These are phyloP conservation scores for Xylogone sp. DNA, from an alignment of 2,329 filamentous ascomycete species.

Conservation along the genomic window DNA sequence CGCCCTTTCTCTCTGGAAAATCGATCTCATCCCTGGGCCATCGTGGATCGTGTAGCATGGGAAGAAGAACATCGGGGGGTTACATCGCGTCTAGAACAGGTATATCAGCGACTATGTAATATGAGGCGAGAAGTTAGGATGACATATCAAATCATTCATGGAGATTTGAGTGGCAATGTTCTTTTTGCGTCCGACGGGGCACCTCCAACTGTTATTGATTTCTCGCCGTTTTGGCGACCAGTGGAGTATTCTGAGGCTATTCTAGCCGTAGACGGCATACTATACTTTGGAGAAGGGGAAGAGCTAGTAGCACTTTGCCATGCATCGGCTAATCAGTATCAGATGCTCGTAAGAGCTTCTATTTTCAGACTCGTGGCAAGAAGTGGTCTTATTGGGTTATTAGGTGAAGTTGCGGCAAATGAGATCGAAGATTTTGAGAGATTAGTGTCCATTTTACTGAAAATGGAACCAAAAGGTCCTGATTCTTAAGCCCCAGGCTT, in stretches of 20 bases:
- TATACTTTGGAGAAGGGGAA: constrained; percentile 1
- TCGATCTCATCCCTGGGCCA: constrained; percentile 1
- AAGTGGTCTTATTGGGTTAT: background rate
- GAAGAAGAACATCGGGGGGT: background rate
- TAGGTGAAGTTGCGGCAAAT: too few species aligned
- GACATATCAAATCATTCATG: background rate
- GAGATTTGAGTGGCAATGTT: constrained; percentile 1
- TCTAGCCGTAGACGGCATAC: background rate
- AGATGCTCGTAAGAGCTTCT: background rate
- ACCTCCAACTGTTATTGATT: background rate
- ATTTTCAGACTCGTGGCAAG: background rate
- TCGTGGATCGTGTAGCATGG: background rate
- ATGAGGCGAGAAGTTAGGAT: too few species aligned
- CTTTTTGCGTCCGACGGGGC: background rate
- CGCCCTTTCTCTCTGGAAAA: background rate
- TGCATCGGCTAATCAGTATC: background rate
- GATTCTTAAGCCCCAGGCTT: too few species aligned
- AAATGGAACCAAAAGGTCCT: too few species aligned
- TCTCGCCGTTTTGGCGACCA: background rate
- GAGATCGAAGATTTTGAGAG: too few species aligned
- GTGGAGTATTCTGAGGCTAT: constrained; percentile 1
- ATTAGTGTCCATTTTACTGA: too few species aligned
- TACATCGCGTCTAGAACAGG: background rate
- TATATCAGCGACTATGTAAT: background rate
- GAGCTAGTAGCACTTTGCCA: background rate